Percentiles rank a stretch among this genome's conserved stretches.
Evolutionary conservation across 2,329 filamentous ascomycete species (phyloP).

Genomic region (Monosporascus cannonballus): DNA sequence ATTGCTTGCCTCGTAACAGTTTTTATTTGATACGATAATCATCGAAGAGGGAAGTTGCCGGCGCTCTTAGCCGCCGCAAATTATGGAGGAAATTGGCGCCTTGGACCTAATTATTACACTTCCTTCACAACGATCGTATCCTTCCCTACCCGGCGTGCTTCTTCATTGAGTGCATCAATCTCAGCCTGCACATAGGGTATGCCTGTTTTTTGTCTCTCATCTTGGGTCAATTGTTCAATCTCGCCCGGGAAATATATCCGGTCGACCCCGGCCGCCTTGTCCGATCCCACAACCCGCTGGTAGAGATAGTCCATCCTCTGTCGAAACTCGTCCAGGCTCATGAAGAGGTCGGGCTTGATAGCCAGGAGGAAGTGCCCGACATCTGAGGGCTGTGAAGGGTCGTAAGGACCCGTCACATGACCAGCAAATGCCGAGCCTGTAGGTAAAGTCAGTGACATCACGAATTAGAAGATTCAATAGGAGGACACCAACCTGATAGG

Average conservation of each 20-base stretch:
- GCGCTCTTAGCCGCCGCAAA: too few relatives aligned
- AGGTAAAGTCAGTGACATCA: not conserved
- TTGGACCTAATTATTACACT: too few relatives aligned
- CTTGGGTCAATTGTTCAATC: conserved; percentile 50
- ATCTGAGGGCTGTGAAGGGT: conserved; percentile 60
- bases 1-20: too few relatives aligned
- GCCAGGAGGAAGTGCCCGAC: conserved; percentile 70
- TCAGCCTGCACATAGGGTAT: conserved; percentile 55
- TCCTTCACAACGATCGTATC: conserved; percentile 14
- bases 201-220: conserved; percentile 44
- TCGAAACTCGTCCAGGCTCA: conserved; percentile 64
- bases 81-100: too few relatives aligned
- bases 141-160: conserved; percentile 41
- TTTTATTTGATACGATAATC: too few relatives aligned
- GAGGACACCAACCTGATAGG: conserved; percentile 40
- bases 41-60: too few relatives aligned
- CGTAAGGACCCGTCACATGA: conserved; percentile 70
- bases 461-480: not conserved
- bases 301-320: conserved; percentile 53
- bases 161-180: conserved; percentile 48
- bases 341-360: conserved; percentile 70
- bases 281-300: conserved; percentile 44
- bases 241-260: conserved; percentile 58
- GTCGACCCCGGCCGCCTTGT: conserved; percentile 50
- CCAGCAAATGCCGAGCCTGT: conserved; percentile 70